These are phyloP conservation scores for Russula dissimulans DNA, from an alignment of 768 basidiomycete genomes.

Conservation along the genomic window DNA sequence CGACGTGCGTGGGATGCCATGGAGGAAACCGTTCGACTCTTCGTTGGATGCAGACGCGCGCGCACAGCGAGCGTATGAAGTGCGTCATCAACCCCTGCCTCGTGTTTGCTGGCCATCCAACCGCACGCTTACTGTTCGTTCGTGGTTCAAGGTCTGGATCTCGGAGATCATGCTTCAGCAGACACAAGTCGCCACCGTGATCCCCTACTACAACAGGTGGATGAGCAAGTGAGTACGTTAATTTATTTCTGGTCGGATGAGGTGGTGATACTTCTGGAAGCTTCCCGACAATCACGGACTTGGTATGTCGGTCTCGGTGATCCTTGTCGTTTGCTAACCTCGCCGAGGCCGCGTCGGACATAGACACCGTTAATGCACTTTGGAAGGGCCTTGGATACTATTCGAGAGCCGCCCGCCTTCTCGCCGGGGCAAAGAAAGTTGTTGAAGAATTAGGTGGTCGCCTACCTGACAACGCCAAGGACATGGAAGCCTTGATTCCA, in stretches of 20 bases:
- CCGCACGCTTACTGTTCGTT: not conserved
- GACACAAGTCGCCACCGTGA: constrained; percentile 89
- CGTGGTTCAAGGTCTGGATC: constrained; percentile 59
- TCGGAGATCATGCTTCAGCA: constrained; percentile 96
- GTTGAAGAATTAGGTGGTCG: constrained; percentile 55
- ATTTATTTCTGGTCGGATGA: not conserved
- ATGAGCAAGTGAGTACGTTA: constrained; percentile 53
- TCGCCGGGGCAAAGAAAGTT: constrained; percentile 75
- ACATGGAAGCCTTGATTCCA: constrained; percentile 75
- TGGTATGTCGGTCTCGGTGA: constrained; percentile 36
- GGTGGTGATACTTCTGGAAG: constrained; percentile 28
- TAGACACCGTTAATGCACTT: constrained; percentile 77
- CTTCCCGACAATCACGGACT: constrained; percentile 72
- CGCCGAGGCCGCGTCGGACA: constrained; percentile 50
- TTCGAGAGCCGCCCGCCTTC: constrained; percentile 72
- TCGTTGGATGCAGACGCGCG: constrained; percentile 46
- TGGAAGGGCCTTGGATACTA: constrained; percentile 96
- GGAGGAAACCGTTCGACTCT: constrained; percentile 68
- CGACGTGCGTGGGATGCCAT: constrained; percentile 76
- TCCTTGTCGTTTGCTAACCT: constrained; percentile 11
- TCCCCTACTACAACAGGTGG: constrained; percentile 88
- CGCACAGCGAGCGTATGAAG: constrained; percentile 88
- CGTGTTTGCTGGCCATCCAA: not conserved
- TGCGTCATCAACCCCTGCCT: constrained; percentile 27
- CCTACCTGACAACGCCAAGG: constrained; percentile 71